Conservation (phyloP, 768 basidiomycete species). For the Omphalotus guepiniiformis region DNA sequence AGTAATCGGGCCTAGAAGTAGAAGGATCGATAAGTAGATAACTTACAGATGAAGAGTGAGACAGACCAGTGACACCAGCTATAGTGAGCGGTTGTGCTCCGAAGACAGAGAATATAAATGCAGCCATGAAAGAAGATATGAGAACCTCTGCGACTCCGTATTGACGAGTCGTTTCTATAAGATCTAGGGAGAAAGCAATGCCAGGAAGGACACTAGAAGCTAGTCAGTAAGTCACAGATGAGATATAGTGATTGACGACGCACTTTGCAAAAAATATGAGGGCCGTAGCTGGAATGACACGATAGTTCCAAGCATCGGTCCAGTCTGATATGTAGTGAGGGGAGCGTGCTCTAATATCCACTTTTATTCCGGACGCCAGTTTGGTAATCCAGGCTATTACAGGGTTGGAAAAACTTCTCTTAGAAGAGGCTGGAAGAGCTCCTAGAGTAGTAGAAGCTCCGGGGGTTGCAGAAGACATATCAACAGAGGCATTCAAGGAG, state of each 20-base stretch:
- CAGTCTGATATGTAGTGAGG: conserved; percentile 88
- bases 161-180: conserved; percentile 86
- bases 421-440: no score
- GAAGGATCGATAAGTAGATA: background rate
- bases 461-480: no score
- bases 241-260: conserved; percentile 17
- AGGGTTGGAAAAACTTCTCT: no score
- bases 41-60: background rate
- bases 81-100: conserved; percentile 91
- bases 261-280: conserved; percentile 86
- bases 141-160: conserved; percentile 91
- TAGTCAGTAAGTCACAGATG: conserved; percentile 15
- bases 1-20: conserved; percentile 72
- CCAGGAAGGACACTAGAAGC: conserved; percentile 71
- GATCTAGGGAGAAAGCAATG: conserved; percentile 86
- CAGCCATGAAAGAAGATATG: conserved; percentile 81
- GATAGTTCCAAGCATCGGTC: conserved; percentile 89
- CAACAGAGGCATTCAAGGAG: no score
- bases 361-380: conserved; percentile 58
- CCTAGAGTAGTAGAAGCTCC: no score
- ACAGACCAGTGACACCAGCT: conserved; percentile 79
- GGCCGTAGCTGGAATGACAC: conserved; percentile 82
- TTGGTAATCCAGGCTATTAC: conserved; percentile 18
- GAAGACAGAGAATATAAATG: conserved; percentile 81
- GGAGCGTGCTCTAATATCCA: conserved; percentile 64